Base-by-base conservation (phyloP, 1,284 basidiomycete species). In the Sanguinoderma infundibulare region DNA sequence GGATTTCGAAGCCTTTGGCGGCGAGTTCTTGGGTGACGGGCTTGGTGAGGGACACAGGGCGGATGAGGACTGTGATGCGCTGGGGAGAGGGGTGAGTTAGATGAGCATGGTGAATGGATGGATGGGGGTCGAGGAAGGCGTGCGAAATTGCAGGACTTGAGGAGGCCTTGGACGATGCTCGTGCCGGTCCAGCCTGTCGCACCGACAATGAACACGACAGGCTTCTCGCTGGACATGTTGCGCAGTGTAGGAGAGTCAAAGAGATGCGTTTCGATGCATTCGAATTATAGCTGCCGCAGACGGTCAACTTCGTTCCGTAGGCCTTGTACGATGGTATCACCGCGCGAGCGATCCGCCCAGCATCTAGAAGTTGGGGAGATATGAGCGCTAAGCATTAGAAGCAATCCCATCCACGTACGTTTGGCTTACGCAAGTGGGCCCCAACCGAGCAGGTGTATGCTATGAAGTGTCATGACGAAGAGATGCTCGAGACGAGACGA, bases 181-280 rank as follows among this genome's bases (percentile, higher is more conserved):
- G 34, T 10, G 1, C 64, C 69, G 15, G 69, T 70, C 15, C 39
- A 36, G 10, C 69, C 69, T 2, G 66, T 62, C 8, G 57, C 64
- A 2, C 69, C 66, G 22, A 67, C 30, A 20, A 70, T 35, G 55
- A 70, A 52, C 3, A 70, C 69, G 28, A 64, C 59, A 20, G 66
- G 58, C 42, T 61, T 64, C 2, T 40, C 28, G 28, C 8, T 32
- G 38, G 5, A 30, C 22, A 32, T 32, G 22, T 30, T 3, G 52
- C n/a, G n/a, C n/a, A n/a, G n/a, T n/a, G n/a, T 15, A 20, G 47
- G 32, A 17, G 8, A 12, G 30, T 20, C 9, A 5, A 15, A 28
- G 42, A 14, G 14, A 7, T 26, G 22, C 14, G 42, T n/a, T n/a
- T n/a, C n/a, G n/a, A n/a, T n/a, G n/a, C n/a, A n/a, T n/a, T n/a